Evolutionary conservation across 352 stramenopile species (phyloP), one percentile per base, ranked within the genome.

Genomic region (Blastocystis sp.): DNA sequence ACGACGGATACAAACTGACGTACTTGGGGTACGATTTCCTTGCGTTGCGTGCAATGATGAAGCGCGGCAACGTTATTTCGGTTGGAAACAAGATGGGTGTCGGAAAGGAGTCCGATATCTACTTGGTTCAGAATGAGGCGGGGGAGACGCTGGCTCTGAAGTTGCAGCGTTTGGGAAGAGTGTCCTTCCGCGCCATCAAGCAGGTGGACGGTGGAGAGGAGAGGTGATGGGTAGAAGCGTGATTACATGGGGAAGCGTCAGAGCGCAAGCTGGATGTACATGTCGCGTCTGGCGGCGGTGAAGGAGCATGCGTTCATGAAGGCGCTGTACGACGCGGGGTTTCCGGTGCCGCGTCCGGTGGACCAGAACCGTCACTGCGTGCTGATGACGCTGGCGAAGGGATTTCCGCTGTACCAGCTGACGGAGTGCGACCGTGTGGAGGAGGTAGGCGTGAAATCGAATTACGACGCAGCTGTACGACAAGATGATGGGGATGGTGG

Each of bases 301-400:
- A 98, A 99, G 89, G 97, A 99, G 88, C 98, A 92, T 86, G 93
- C 96, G 4, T 99, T 99, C 90, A 95, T 99, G 90, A 97, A 96
- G 89, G 92, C 94, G 18, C 89, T 99, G 56, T 93, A 97, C 86
- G 91, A 96, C 63, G 93, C 96, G 51, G 93, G 92, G 51, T 99
- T 99, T 89, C 94, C 95, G n/a, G 97, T 95, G 16, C 97, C 97
- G 4, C 94, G 89, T 71, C 96, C 97, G 1, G 92, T 99, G 84
- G 96, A 97, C 84, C 94, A 97, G 87, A 98, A 97, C 89, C 93
- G 97, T 59, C 96, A 98, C 87, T 91, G 95, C 11, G 96, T 99
- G 51, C 93, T 94, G 77, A 99, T 99, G 96, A 93, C 91, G 72
- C 90, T 97, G 1, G 93, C 98, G 11, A 89, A 97, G 46, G 96